Evolutionary conservation across 805 yeast genomes (phyloP).

Genomic region (Dipodascus geniculatus): DNA sequence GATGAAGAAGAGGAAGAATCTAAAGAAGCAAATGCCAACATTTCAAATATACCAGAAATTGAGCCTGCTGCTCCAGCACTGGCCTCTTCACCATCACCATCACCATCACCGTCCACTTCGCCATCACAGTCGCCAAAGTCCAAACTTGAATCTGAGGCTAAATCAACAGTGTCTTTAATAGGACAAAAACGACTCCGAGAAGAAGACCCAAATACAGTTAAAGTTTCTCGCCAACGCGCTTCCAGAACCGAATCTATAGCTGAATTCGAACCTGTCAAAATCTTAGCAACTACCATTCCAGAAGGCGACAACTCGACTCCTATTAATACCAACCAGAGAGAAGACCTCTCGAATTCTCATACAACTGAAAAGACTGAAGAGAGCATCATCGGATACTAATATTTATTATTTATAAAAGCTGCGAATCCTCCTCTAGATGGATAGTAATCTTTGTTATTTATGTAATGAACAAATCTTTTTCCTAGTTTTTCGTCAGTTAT

Average conservation of each 20-base stretch:
- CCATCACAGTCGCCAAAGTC: no score
- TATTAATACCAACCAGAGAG: background rate
- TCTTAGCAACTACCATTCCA: background rate
- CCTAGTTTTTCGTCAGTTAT: background rate
- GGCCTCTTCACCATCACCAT: no score
- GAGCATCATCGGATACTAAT: background rate
- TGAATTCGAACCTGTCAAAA: background rate
- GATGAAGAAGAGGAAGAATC: background rate
- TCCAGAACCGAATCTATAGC: background rate
- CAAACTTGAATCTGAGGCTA: background rate
- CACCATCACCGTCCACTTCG: no score
- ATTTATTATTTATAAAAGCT: background rate
- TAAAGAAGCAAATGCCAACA: no score
- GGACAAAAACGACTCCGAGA: background rate
- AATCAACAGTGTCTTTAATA: background rate
- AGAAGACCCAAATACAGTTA: background rate
- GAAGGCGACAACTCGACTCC: no score
- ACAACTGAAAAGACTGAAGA: constrained; percentile 1
- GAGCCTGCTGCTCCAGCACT: no score
- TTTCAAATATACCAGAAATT: no score
- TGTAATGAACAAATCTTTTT: background rate
- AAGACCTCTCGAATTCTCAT: background rate
- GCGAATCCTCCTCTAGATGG: background rate
- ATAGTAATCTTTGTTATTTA: background rate
- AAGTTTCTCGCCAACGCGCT: background rate